phyloP scores from a whole-genome alignment of 192 early-diverging fungal species.

The Tieghemiomyces parasiticus region DNA sequence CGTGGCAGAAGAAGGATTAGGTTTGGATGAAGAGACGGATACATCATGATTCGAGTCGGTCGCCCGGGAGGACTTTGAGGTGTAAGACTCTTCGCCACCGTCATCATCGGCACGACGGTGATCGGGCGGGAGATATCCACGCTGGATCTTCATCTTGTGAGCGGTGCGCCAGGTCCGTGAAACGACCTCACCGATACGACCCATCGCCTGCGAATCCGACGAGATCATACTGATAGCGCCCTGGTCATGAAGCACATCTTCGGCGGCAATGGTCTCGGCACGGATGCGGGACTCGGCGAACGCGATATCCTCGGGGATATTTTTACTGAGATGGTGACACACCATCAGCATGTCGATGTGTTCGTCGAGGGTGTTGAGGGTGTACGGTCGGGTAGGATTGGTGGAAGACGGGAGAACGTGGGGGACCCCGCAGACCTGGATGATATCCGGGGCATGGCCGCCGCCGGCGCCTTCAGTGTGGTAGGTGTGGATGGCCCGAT shows the following conservation, averaged over 20 bases:
- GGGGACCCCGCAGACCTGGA: slow-evolving; percentile 54
- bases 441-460: slow-evolving; percentile 81
- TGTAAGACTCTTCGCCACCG: not conserved
- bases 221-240: slow-evolving; percentile 92
- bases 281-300: slow-evolving; percentile 95
- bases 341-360: slow-evolving; percentile 99
- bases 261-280: slow-evolving; percentile 93
- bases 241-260: slow-evolving; percentile 89
- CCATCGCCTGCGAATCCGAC: slow-evolving; percentile 94
- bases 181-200: slow-evolving; percentile 87
- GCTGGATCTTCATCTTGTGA: slow-evolving; percentile 80
- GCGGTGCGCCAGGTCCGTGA: slow-evolving; percentile 90
- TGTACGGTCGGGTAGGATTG: slow-evolving; percentile 92
- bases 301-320: slow-evolving; percentile 89
- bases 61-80: not conserved
- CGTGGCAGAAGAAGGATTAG: not conserved
- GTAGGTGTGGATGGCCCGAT: slow-evolving; percentile 89
- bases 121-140: slow-evolving; percentile 45
- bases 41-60: too few species aligned
- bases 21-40: not conserved
- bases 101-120: not conserved
- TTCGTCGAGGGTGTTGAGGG: slow-evolving; percentile 90
- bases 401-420: slow-evolving; percentile 91
- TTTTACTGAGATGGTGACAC: slow-evolving; percentile 88
- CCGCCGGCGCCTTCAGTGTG: slow-evolving; percentile 96